phyloP scores from a whole-genome alignment of 176 grass and related monocot species.

The bread wheat (Triticum aestivum) region DNA sequence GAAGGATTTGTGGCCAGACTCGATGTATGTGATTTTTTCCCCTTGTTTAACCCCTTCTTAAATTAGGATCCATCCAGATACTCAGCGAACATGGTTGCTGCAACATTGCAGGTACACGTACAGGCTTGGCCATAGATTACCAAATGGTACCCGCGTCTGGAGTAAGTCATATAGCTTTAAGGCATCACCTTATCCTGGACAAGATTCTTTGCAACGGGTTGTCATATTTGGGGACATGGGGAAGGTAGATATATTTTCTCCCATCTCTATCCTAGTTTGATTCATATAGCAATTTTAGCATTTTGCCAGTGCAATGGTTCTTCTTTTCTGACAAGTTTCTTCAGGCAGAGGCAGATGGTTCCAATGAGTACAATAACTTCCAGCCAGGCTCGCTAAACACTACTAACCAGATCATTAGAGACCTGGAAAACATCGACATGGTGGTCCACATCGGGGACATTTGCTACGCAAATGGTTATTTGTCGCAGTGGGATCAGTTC shows the following conservation, averaged over 20 bases:
- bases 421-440: constrained; percentile 74
- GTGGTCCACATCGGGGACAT: constrained; percentile 89
- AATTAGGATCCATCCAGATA: neutral
- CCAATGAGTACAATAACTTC: constrained; percentile 74
- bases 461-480: constrained; percentile 74
- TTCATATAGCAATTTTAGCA: neutral
- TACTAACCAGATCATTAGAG: constrained; percentile 68
- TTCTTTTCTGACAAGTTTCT: constrained; percentile 17
- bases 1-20: constrained; percentile 91
- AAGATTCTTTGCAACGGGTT: constrained; percentile 75
- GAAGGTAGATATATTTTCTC: constrained; percentile 55
- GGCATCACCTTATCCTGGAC: constrained; percentile 84
- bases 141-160: constrained; percentile 60
- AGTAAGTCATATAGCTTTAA: constrained; percentile 71
- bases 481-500: constrained; percentile 96
- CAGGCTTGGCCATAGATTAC: constrained; percentile 70
- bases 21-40: constrained; percentile 41
- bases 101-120: constrained; percentile 67
- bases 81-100: neutral
- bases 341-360: constrained; percentile 84
- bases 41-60: neutral
- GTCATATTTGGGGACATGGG: constrained; percentile 97
- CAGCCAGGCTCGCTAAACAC: constrained; percentile 81
- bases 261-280: neutral
- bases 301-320: neutral